Base-by-base conservation (phyloP, 2,329 filamentous ascomycete species). In the Alternaria brassicae region DNA sequence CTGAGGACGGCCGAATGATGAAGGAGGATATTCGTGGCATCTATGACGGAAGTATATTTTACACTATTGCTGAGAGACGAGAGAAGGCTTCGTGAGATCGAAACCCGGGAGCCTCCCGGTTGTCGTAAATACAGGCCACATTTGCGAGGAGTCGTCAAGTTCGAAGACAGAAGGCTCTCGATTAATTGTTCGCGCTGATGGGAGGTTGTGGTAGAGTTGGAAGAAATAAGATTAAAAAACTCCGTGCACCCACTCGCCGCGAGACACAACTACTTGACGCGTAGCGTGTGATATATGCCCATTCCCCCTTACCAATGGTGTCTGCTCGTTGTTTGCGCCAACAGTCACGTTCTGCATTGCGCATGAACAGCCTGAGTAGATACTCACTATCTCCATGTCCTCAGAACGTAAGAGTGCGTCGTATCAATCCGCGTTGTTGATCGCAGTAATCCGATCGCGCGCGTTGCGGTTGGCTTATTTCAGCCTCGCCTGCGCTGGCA, bases 11-110 rank as follows among this genome's bases (percentile, higher is more conserved):
- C 0, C 77, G 78, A 48, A 81, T 87, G 74, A 79, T 74, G 67
- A 88, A 88, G 72, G 85, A 88, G 40, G 85, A 88, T 53, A 78
- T 85, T 10, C 71, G 83, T 19, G 68, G 80, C 10, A 74, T 85
- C 6, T 85, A 81, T 63, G 83, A 85, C 68, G 83, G 84, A 6
- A 84, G 82, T 66, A 77, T 85, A 41, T 85, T 84, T 61, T 81
- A 82, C 30, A 64, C 49, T 6, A 63, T 72, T 48, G 70, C 71
- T 2, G 69, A 56, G 39, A 60, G 47, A 42, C 57, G 57, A 15
- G 52, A 60, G 42, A 55, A 37, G 19, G 28, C 32, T 27, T 34
- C 27, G 9, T 44, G n/a, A n/a, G 6, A 17, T 21, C 36, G 3
- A 13, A 1, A 12, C 0, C 12, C 9, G 17, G 3, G 6, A 6